Conservation (phyloP, 371 early-diverging fungal genomes). For the Nematocida sp. region DNA sequence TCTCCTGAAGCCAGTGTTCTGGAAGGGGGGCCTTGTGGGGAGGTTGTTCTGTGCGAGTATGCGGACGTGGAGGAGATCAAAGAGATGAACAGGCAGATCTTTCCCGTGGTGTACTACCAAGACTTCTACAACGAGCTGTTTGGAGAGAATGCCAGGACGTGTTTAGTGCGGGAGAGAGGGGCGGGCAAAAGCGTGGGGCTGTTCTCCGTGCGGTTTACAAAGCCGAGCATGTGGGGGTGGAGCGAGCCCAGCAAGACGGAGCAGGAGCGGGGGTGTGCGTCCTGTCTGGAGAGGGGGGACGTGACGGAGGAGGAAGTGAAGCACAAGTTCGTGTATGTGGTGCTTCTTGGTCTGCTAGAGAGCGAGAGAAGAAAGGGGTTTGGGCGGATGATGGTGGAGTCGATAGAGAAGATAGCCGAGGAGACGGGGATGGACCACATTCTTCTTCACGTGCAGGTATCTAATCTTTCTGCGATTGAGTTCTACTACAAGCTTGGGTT, state of each 20-base stretch:
- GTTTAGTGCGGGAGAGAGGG: not conserved
- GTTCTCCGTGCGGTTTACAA: not conserved
- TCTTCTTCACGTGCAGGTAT: slow-evolving; percentile 78
- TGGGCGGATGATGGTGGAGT: slow-evolving; percentile 4
- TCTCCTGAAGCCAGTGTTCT: too few species aligned
- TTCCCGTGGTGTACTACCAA: slow-evolving; percentile 19
- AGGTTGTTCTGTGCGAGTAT: too few species aligned
- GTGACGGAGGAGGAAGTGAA: not conserved
- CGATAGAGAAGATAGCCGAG: slow-evolving; percentile 16
- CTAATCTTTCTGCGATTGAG: slow-evolving; percentile 73
- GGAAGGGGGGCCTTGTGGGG: too few species aligned
- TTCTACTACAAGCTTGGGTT: slow-evolving; percentile 81
- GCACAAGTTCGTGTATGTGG: slow-evolving; percentile 21
- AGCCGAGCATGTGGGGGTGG: too few species aligned
- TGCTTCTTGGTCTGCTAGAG: slow-evolving; percentile 10
- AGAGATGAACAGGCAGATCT: not conserved
- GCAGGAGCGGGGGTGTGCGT: not conserved
- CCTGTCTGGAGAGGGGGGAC: not conserved
- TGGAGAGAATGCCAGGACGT: not conserved
- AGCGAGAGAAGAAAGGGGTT: not conserved
- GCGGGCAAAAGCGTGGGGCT: not conserved
- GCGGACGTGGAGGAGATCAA: slow-evolving; percentile 9
- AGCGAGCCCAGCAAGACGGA: too few species aligned
- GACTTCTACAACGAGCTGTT: slow-evolving; percentile 38
- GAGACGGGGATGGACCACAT: slow-evolving; percentile 59